Evolutionary conservation across 805 yeast species (phyloP).

Genomic region (Wickerhamiella bombiphila): DNA sequence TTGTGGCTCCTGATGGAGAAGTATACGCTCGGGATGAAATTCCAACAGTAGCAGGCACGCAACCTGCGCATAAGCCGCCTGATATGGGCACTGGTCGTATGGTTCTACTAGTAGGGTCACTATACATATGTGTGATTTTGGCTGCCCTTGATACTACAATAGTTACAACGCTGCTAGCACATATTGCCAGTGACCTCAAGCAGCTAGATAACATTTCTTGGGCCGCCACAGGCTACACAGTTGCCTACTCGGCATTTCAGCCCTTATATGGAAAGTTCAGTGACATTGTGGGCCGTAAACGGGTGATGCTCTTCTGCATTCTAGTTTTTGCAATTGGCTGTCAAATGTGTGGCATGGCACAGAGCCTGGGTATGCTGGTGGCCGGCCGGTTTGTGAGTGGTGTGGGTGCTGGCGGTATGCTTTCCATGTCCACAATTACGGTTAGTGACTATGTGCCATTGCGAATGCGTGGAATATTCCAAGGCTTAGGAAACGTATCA

Average conservation of each 20-base stretch:
- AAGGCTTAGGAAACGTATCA: conserved; percentile 65
- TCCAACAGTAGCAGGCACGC: not conserved
- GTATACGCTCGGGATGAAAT: not conserved
- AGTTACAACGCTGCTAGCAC: conserved; percentile 42
- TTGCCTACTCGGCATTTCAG: conserved; percentile 61
- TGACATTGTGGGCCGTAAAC: conserved; percentile 36
- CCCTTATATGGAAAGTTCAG: conserved; percentile 59
- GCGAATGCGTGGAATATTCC: conserved; percentile 65
- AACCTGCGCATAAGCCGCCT: not conserved
- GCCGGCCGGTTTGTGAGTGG: conserved; percentile 73
- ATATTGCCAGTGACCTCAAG: conserved; percentile 45
- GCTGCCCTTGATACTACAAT: conserved; percentile 47
- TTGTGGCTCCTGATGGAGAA: not conserved
- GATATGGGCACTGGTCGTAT: conserved; percentile 2
- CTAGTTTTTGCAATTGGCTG: conserved; percentile 34
- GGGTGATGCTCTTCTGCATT: conserved; percentile 29
- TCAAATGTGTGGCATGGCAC: conserved; percentile 37
- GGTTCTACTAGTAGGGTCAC: conserved; percentile 14
- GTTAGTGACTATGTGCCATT: conserved; percentile 64
- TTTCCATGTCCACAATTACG: conserved; percentile 58
- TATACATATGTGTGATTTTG: conserved; percentile 28
- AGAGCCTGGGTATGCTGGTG: conserved; percentile 41
- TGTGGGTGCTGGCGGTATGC: conserved; percentile 83
- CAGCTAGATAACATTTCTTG: conserved; percentile 40
- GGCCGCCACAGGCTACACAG: conserved; percentile 59